Conservation (phyloP, 2,329 filamentous ascomycete species). For the Rasamsonia emersonii region DNA sequence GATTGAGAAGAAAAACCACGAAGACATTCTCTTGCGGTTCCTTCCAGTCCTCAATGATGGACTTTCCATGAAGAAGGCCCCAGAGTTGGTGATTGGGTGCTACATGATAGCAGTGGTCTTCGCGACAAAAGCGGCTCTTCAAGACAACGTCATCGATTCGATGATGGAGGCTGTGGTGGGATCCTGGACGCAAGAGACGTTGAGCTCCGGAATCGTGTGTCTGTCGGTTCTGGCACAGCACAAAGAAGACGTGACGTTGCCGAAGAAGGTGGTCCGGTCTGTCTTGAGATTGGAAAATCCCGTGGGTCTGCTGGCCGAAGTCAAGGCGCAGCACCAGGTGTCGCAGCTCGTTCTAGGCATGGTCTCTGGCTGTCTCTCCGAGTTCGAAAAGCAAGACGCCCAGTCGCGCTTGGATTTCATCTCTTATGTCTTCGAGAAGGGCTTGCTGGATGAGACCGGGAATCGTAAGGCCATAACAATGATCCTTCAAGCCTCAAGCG, state of each 20-base stretch:
- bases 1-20: slow-evolving; percentile 71
- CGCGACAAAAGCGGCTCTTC: slow-evolving; percentile 70
- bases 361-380: slow-evolving; percentile 24
- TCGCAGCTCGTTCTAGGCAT: slow-evolving; percentile 29
- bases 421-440: slow-evolving; percentile 25
- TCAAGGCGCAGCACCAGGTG: slow-evolving; percentile 24
- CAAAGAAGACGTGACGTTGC: slow-evolving; percentile 60
- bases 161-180: slow-evolving; percentile 82
- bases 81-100: slow-evolving; percentile 74
- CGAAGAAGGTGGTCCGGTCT: slow-evolving; percentile 57
- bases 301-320: slow-evolving; percentile 24
- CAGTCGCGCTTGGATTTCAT: slow-evolving; percentile 39
- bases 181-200: slow-evolving; percentile 67
- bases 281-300: slow-evolving; percentile 27
- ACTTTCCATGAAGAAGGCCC: slow-evolving; percentile 63
- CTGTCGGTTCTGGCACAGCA: slow-evolving; percentile 75
- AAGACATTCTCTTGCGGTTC: slow-evolving; percentile 62
- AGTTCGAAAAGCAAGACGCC: slow-evolving; percentile 25
- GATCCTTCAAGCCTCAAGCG: slow-evolving; percentile 25
- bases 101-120: slow-evolving; percentile 88
- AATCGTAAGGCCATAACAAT: slow-evolving; percentile 22
- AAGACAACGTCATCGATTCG: slow-evolving; percentile 70
- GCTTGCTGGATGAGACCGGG: slow-evolving; percentile 23
- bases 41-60: slow-evolving; percentile 67
- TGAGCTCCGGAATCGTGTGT: slow-evolving; percentile 66